Conservation (phyloP, 176 grass and related monocot genomes). For the Rhipidocladum racemiflorum region DNA sequence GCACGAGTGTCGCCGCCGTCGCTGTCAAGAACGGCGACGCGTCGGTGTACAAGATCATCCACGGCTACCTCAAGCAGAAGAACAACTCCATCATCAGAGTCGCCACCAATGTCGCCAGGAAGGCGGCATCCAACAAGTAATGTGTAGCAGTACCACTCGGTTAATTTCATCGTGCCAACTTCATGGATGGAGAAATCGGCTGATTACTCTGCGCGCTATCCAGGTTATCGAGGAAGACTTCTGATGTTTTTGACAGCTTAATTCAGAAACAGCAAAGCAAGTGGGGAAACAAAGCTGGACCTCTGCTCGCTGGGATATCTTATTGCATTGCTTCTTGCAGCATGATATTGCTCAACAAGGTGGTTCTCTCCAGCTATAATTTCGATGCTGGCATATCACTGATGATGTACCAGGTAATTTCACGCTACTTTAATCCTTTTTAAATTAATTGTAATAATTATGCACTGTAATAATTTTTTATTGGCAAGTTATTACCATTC, state of each 20-base stretch:
- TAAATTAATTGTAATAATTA: neutral
- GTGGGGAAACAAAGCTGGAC: conserved; percentile 42
- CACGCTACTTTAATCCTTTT: neutral
- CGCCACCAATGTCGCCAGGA: conserved; percentile 46
- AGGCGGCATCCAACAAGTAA: conserved; percentile 58
- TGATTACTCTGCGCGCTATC: neutral
- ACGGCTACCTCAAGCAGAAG: conserved; percentile 72
- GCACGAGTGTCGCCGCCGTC: conserved; percentile 43
- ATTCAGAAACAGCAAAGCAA: conserved; percentile 57
- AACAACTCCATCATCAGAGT: conserved; percentile 69
- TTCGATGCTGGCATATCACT: conserved; percentile 72
- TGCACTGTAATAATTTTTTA: neutral
- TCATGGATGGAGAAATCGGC: neutral
- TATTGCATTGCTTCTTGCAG: conserved; percentile 85
- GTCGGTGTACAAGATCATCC: conserved; percentile 61
- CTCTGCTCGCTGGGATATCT: conserved; percentile 60
- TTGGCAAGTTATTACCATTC: neutral
- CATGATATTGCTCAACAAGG: conserved; percentile 96
- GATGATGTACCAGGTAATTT: conserved; percentile 74
- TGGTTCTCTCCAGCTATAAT: conserved; percentile 74
- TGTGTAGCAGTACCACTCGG: neutral
- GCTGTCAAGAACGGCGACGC: conserved; percentile 55
- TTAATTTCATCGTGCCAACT: neutral
- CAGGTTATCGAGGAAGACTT: conserved; percentile 64
- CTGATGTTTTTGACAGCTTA: conserved; percentile 48